Evolutionary conservation across 1,284 basidiomycete genomes (phyloP).

Genomic region (Neotropicomus parvogracilis): DNA sequence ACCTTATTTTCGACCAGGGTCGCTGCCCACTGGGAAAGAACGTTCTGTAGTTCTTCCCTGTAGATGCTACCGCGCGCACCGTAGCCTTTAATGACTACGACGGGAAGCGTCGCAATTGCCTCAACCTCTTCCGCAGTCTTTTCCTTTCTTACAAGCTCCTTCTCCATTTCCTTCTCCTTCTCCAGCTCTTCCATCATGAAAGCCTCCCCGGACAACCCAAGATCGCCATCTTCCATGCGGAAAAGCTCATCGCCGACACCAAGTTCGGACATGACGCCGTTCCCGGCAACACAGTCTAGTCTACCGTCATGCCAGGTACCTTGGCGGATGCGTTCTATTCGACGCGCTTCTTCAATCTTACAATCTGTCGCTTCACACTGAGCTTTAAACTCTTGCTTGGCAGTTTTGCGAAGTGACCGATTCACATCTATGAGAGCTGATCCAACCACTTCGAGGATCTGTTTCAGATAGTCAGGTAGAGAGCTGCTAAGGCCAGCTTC

Average conservation of each 20-base stretch:
- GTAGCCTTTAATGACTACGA: conserved; percentile 85
- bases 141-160: conserved; percentile 33
- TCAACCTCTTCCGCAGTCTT: conserved; percentile 43
- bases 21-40: conserved; percentile 85
- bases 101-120: conserved; percentile 64
- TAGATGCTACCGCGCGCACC: conserved; percentile 60
- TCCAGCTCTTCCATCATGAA: conserved; percentile 18
- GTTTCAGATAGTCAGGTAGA: conserved; percentile 81
- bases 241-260: conserved; percentile 72
- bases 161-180: conserved; percentile 25
- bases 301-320: conserved; percentile 81
- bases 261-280: conserved; percentile 79
- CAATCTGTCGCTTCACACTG: conserved; percentile 32
- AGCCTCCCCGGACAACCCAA: conserved; percentile 20
- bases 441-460: conserved; percentile 80
- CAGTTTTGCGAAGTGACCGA: conserved; percentile 46
- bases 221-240: conserved; percentile 33
- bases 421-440: conserved; percentile 68
- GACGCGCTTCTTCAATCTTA: conserved; percentile 36
- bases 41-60: conserved; percentile 70
- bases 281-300: conserved; percentile 76
- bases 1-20: conserved; percentile 77
- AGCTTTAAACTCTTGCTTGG: conserved; percentile 38
- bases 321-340: conserved; percentile 44
- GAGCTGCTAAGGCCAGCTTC: conserved; percentile 83